Base-by-base conservation (phyloP, 495 filamentous ascomycete genomes). In the Trichocladium uniseriatum region DNA sequence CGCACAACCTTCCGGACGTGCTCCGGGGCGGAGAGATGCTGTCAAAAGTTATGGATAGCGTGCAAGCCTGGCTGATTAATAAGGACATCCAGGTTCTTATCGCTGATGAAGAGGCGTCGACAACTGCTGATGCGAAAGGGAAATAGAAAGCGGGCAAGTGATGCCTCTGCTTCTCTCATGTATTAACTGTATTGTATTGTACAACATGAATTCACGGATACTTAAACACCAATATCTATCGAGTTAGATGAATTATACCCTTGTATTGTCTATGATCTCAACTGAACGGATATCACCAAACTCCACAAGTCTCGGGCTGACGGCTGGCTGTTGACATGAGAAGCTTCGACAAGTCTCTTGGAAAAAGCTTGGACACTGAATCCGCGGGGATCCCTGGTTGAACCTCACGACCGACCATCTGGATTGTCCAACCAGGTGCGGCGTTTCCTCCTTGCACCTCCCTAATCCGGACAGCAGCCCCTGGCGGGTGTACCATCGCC, bases 1-100 rank as follows among this genome's bases (percentile, higher is more conserved):
- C 92, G 13, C 81, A 92, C 62, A 85, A 92, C 65, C 67, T 98
- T 45, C 82, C 85, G 42, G 80, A 84, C 60, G 83, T 96, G 28
- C 73, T 96, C 48, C 76, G 75, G 35, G 86, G 86, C 11, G 83
- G 83, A 11, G 74, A 81, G 45, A 76, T 70, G 1, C 59, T 97
- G 38, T 86, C 87, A 31, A 81, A 74, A 51, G 65, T 95, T 20
- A 87, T 97, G 69, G 80, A 86, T 18, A 91, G 85, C 55, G 84
- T 91, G 22, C 80, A 78, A 52, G 74, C 69, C 6, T 96, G 92
- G 92, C 70, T 92, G 45, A 72, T 74, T 48, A 82, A 88, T 54
- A 73, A 72, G 19, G 92, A 98, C 40, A 78, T 95, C 18, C 78
- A 88, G 64, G 75, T 66, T 14, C 58, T 94, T 60, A 65, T 77